These are phyloP conservation scores for Sarocladium strictum DNA, from an alignment of 2,329 filamentous ascomycete genomes.

Conservation along the genomic window DNA sequence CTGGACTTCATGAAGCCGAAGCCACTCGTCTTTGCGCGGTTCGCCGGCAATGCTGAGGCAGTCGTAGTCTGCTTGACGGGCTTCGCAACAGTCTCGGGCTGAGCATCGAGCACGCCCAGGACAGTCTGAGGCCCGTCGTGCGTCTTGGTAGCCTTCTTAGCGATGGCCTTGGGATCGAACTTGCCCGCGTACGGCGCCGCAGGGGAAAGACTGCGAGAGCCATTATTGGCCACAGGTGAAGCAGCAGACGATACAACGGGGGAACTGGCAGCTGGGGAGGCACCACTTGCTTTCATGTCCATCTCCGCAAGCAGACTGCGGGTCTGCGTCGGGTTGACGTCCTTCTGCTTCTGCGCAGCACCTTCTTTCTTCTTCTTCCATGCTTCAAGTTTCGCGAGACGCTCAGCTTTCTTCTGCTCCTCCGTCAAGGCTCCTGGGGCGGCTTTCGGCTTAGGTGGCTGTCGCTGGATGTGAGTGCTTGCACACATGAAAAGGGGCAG, in stretches of 20 bases:
- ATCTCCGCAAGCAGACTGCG: conserved; percentile 66
- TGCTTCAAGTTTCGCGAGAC: conserved; percentile 74
- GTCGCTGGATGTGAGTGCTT: neutral
- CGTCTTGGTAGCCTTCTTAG: conserved; percentile 64
- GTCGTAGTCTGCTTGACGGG: conserved; percentile 26
- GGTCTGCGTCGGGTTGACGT: conserved; percentile 58
- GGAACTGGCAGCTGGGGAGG: conserved; percentile 38
- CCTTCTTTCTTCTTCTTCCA: conserved; percentile 90
- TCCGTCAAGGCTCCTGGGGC: conserved; percentile 52
- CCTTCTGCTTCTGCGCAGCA: conserved; percentile 65
- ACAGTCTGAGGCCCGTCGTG: conserved; percentile 43
- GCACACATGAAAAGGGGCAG: neutral
- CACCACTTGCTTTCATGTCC: conserved; percentile 59
- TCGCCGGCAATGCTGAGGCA: conserved; percentile 56
- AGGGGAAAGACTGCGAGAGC: conserved; percentile 42
- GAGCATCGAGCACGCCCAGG: conserved; percentile 40
- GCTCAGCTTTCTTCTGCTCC: conserved; percentile 69
- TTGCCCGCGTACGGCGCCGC: conserved; percentile 65
- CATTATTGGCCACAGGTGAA: conserved; percentile 36
- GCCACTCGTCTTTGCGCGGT: conserved; percentile 68
- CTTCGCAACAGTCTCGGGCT: conserved; percentile 23
- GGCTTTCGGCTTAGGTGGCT: conserved; percentile 14
- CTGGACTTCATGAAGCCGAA: conserved; percentile 75
- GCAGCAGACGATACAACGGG: conserved; percentile 45
- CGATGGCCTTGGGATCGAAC: conserved; percentile 81